phyloP scores from a whole-genome alignment of 1,284 basidiomycete genomes.

The Anthracocystis walkeri region DNA sequence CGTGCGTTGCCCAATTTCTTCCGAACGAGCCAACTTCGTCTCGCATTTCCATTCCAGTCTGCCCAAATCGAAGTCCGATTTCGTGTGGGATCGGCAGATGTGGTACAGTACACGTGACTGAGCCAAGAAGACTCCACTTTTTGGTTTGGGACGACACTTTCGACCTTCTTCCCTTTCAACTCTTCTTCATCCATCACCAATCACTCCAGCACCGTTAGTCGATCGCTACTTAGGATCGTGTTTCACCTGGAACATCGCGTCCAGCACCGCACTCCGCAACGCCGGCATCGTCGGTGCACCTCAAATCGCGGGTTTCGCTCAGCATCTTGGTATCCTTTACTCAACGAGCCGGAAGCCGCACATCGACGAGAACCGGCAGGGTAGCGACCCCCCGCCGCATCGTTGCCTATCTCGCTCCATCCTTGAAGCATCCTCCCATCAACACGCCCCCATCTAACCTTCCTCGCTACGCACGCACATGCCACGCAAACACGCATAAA shows the following conservation, averaged over 20 bases:
- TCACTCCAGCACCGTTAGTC: neutral
- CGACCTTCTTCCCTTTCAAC: neutral
- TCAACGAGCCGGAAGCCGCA: too few species aligned
- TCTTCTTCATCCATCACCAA: neutral
- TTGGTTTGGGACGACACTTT: neutral
- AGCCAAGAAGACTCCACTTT: constrained; percentile 9
- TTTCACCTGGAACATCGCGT: neutral
- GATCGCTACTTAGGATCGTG: neutral
- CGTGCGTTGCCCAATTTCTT: constrained; percentile 17
- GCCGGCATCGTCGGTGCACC: neutral
- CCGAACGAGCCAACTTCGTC: constrained; percentile 11
- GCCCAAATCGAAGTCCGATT: neutral
- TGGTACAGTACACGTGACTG: too few species aligned
- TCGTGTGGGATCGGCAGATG: neutral
- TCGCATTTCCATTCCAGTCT: neutral
- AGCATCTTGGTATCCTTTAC: too few species aligned
- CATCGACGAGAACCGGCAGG: too few species aligned
- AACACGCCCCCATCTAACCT: too few species aligned
- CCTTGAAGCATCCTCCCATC: too few species aligned
- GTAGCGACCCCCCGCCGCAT: too few species aligned
- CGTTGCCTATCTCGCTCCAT: too few species aligned
- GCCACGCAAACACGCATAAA: too few species aligned
- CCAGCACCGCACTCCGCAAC: neutral
- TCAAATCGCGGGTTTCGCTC: too few species aligned
- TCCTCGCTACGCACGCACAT: too few species aligned